Conservation (phyloP, 441 rosid species). For the Gossypium schwendimanii region DNA sequence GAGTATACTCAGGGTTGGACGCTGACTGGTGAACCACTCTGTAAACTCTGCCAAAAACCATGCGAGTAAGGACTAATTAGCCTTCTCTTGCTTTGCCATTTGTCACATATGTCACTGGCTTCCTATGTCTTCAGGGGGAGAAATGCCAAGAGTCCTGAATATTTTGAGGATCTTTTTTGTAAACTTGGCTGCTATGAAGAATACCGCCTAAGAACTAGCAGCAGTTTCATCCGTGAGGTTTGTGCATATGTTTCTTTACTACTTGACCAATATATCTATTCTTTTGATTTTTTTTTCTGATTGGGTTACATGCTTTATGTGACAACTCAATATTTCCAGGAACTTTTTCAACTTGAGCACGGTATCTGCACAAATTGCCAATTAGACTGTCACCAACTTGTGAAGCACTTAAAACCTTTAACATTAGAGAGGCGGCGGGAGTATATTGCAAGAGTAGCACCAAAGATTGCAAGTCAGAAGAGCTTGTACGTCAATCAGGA, state of each 20-base stretch:
- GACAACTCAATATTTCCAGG: slow-evolving; percentile 39
- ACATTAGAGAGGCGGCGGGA: slow-evolving; percentile 52
- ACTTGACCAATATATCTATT: neutral
- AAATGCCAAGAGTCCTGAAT: slow-evolving; percentile 72
- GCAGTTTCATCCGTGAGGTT: slow-evolving; percentile 75
- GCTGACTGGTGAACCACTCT: slow-evolving; percentile 63
- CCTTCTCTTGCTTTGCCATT: slow-evolving; percentile 15
- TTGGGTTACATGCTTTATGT: neutral
- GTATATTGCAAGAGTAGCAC: slow-evolving; percentile 57
- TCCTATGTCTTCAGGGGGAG: slow-evolving; percentile 43
- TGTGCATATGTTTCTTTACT: slow-evolving; percentile 15
- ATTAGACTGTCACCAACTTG: slow-evolving; percentile 83
- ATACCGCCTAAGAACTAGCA: slow-evolving; percentile 79
- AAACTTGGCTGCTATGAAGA: slow-evolving; percentile 78
- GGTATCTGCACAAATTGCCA: slow-evolving; percentile 79
- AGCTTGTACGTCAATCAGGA: slow-evolving; percentile 49
- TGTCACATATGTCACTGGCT: neutral
- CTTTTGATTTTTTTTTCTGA: neutral
- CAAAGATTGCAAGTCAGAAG: slow-evolving; percentile 52
- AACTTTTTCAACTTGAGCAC: slow-evolving; percentile 78
- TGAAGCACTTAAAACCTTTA: slow-evolving; percentile 59
- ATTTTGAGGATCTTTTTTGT: slow-evolving; percentile 94
- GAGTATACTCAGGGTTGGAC: slow-evolving; percentile 86
- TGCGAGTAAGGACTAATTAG: slow-evolving; percentile 56
- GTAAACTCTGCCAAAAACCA: slow-evolving; percentile 83